Conservation (phyloP, 169 alveolate genomes). For the Plasmodium gonderi region DNA sequence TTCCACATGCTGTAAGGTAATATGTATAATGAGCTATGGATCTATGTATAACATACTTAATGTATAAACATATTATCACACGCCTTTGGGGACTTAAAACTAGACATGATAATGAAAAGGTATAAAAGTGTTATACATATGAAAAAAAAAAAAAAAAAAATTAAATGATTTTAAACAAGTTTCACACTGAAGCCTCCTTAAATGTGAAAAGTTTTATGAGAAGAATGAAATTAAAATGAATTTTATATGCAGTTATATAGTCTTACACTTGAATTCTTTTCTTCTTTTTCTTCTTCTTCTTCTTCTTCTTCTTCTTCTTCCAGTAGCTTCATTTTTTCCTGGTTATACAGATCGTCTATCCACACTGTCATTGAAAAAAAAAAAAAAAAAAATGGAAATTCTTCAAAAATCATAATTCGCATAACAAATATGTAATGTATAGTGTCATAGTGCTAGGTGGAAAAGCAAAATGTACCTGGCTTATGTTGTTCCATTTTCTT, state of each 20-base stretch:
- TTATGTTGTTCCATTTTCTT: constrained; percentile 62
- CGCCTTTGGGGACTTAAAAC: background rate
- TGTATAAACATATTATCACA: background rate
- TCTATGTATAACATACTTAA: background rate
- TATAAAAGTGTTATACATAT: no score
- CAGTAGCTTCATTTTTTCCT: constrained; percentile 55
- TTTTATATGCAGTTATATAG: background rate
- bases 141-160: constrained; percentile 5
- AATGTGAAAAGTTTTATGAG: background rate
- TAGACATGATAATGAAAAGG: background rate
- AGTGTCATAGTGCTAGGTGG: background rate
- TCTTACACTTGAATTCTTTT: constrained; percentile 47
- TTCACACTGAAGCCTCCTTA: background rate
- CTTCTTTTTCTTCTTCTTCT: constrained; percentile 70
- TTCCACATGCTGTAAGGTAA: constrained; percentile 17
- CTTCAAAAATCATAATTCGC: background rate
- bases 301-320: constrained; percentile 74
- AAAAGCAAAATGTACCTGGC: constrained; percentile 40
- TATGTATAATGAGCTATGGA: background rate
- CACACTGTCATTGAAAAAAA: constrained; percentile 41
- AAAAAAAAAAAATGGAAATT: constrained; percentile 3
- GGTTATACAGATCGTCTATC: constrained; percentile 72
- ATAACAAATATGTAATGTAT: background rate
- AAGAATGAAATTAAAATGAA: background rate
- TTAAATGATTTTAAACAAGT: background rate